Evolutionary conservation across 192 early-diverging fungal genomes (phyloP), one percentile per base, ranked within the genome.

Genomic region (Backusella tarrabulga): DNA sequence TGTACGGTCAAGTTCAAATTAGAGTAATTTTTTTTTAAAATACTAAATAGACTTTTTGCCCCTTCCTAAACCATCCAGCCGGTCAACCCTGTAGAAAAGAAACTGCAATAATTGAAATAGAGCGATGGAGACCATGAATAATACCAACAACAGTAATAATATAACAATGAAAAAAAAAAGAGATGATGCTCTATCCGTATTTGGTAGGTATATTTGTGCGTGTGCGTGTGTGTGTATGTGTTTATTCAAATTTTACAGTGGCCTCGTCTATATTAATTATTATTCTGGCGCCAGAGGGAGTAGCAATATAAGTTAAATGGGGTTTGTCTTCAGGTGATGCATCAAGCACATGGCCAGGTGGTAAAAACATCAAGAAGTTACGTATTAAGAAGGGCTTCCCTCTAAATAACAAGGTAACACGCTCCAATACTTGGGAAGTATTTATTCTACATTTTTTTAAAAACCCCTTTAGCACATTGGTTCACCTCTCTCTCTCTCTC

Each of bases 311-410:
- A 21, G 74, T 73, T 11, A 67, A 63, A 29, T 74, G 66, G 7
- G 72, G 74, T 63, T 70, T 70, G 11, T 79, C 72, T 41, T 70
- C 77, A 38, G 56, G 56, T 29, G 56, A 63, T 63, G 32, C 26
- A 19, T 56, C 67, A 67, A 80, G 60, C 3, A 80, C 36, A 76
- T 80, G 79, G 2, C 70, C 79, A 12, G 79, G 79, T 46, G 79
- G 79, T 72, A 80, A 54, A 50, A 80, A 80, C 69, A 76, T 75
- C 54, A 80, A 56, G 35, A 80, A 80, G 14, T 71, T 68, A 8
- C 74, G 73, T 40, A 80, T 80, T 74, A 80, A 76, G n/a, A 17
- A 67, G 14, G 79, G 79, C 23, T 80, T 74, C 21, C 79, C 79
- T 46, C 66, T 76, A 40, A 80, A 80, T 60, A 80, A 36, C 21